phyloP scores from a whole-genome alignment of 2,329 filamentous ascomycete species.

The Blumeria graminis region DNA sequence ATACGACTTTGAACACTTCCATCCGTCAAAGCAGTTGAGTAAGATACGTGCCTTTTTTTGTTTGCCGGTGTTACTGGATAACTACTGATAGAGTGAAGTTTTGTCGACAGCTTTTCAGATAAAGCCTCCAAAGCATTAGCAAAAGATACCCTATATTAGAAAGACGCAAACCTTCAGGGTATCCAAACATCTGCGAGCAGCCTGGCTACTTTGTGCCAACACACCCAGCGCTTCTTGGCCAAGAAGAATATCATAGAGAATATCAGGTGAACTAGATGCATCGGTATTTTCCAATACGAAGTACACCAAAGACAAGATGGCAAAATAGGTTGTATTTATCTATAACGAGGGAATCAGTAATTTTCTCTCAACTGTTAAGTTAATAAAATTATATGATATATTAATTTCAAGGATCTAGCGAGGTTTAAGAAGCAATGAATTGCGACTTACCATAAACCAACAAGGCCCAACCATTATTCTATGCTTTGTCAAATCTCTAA shows the following conservation, averaged over 20 bases:
- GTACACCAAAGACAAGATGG: slow-evolving; percentile 55
- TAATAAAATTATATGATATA: too few relatives aligned
- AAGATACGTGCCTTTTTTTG: too few relatives aligned
- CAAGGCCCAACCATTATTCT: slow-evolving; percentile 57
- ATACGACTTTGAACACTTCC: too few relatives aligned
- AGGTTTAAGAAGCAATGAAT: neutral
- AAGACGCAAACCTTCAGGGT: slow-evolving; percentile 42
- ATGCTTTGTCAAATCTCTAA: slow-evolving; percentile 51
- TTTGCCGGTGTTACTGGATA: too few relatives aligned
- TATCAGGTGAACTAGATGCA: slow-evolving; percentile 49
- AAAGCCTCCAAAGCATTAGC: slow-evolving; percentile 31
- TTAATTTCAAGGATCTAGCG: too few relatives aligned
- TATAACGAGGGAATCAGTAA: neutral
- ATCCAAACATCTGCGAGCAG: slow-evolving; percentile 63
- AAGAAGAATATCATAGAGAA: slow-evolving; percentile 62
- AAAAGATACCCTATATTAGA: neutral
- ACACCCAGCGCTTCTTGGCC: slow-evolving; percentile 63
- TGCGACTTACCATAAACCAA: slow-evolving; percentile 40
- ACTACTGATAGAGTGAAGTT: neutral
- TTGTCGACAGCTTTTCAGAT: slow-evolving; percentile 62
- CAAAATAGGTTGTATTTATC: slow-evolving; percentile 64
- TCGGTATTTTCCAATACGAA: slow-evolving; percentile 62
- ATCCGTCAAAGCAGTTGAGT: too few relatives aligned
- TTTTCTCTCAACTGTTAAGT: neutral
- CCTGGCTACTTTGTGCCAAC: slow-evolving; percentile 62